Evolutionary conservation across 2,329 filamentous ascomycete species (phyloP), one percentile per base, ranked within the genome.

Genomic region (Cladophialophora chaetospira): DNA sequence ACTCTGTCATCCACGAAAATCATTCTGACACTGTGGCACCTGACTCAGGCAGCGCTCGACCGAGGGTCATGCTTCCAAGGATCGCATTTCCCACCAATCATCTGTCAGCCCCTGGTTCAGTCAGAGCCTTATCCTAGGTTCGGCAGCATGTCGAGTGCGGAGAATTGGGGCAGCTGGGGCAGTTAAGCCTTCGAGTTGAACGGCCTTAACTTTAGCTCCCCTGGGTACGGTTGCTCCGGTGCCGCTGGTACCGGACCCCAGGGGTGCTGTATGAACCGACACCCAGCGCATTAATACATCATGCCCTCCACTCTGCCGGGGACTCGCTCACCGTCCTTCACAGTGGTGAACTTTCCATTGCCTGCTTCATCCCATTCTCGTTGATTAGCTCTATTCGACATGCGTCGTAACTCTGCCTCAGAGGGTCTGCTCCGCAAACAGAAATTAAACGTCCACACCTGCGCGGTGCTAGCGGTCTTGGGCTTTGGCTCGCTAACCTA

Each of bases 401-500:
- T 59, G 57, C 45, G 47, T 55, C 57, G 57, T 25, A 50, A 49
- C 44, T 40, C 51, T 4, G 57, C 43, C 4, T 48, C 50, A 21
- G 58, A 58, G 29, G 55, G 55, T 33, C 21, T 58, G 6, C 55
- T 61, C 17, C 58, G 55, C 28, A 50, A 25, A 45, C 58, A 61
- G 46, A 61, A 58, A 38, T 51, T 61, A 40, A 61, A 58, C 40
- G 46, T 29, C 5, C 56, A 60, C 45, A 63, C 56, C 36, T 47
- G 52, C 31, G 53, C 51, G 19, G 61, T 63, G 5, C 58, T 60
- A 21, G 56, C 44, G 19, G 50, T 63, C 19, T 47, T 62, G 26
- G 61, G 55, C 2, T 55, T 62, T 25, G 59, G 61, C 21, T 63
- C 61, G 15, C 10, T 63, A 28, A 60, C 58, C 11, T 61, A 61